A percentile compares a stretch with the other conserved stretches of the same genome.
Conservation (phyloP, 192 early-diverging fungal species). For the Entophlyctis luteolus region DNA sequence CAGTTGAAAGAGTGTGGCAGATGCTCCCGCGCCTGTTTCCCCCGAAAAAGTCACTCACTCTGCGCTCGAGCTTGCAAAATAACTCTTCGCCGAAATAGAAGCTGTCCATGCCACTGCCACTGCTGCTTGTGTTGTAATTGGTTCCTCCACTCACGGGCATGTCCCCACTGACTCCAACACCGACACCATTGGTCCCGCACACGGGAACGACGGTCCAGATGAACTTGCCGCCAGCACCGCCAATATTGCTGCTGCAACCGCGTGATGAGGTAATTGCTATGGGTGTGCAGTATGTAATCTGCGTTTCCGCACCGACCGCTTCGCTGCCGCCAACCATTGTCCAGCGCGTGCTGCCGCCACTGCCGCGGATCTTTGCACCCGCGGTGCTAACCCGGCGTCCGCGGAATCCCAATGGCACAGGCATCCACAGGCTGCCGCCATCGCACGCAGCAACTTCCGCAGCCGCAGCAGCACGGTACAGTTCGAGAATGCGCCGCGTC, state of each 20-base stretch:
- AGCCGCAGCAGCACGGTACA: constrained; percentile 27
- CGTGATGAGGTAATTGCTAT: constrained; percentile 7
- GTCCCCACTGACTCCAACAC: constrained; percentile 24
- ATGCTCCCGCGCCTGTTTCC: too few species aligned
- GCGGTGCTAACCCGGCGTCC: neutral
- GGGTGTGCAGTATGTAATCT: constrained; percentile 19
- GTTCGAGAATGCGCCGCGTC: constrained; percentile 2
- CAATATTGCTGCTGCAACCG: neutral
- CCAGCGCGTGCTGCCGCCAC: constrained; percentile 1
- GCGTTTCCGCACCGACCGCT: neutral
- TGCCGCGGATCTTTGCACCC: too few species aligned
- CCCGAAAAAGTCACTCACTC: constrained; percentile 7
- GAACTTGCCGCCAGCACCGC: constrained; percentile 1
- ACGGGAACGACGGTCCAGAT: constrained; percentile 19
- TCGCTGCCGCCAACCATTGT: constrained; percentile 1
- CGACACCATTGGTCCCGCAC: neutral
- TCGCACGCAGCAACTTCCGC: neutral
- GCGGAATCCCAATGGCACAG: constrained; percentile 15
- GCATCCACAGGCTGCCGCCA: neutral
- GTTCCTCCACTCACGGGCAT: constrained; percentile 2
- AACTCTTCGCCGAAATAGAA: neutral
- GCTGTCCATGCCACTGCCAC: neutral
- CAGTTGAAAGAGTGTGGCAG: too few species aligned
- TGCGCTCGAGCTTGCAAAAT: neutral
- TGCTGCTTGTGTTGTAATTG: neutral